Conservation (phyloP, 371 early-diverging fungal genomes). For the Saksenaea vasiformis region DNA sequence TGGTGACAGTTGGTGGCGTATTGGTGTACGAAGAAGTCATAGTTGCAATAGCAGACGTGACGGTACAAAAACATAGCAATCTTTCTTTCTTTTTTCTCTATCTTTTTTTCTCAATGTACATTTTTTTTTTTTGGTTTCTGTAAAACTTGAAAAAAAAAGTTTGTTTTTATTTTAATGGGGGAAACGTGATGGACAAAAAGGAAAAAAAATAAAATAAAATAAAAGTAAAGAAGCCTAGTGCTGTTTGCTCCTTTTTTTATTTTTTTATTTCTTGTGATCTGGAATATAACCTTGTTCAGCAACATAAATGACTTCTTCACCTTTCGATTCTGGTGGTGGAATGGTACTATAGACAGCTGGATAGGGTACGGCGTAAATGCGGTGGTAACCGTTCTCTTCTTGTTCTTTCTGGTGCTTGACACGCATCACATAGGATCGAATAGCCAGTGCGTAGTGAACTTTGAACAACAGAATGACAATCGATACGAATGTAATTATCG, state of each 20-base stretch:
- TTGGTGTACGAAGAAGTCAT: neutral
- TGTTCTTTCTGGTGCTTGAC: slow-evolving; percentile 22
- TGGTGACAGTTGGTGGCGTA: neutral
- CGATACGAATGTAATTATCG: slow-evolving; percentile 39
- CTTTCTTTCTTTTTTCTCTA: too few relatives aligned
- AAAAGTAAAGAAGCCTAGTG: neutral
- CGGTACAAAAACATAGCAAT: too few relatives aligned
- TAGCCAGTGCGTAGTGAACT: slow-evolving; percentile 49
- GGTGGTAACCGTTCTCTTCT: neutral
- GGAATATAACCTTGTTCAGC: slow-evolving; percentile 46
- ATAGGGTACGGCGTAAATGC: slow-evolving; percentile 24
- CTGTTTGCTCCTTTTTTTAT: neutral
- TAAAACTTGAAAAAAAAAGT: too few relatives aligned
- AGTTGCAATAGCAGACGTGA: too few relatives aligned
- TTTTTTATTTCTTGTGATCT: slow-evolving; percentile 37
- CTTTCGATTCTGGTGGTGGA: slow-evolving; percentile 6
- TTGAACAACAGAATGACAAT: slow-evolving; percentile 43
- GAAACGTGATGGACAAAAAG: neutral
- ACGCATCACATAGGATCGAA: slow-evolving; percentile 33
- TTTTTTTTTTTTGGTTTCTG: too few relatives aligned
- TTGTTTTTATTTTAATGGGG: too few relatives aligned
- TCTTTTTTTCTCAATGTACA: too few relatives aligned
- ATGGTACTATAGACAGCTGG: slow-evolving; percentile 24
- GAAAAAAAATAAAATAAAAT: neutral
- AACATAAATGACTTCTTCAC: slow-evolving; percentile 29